Evolutionary conservation across 2,329 filamentous ascomycete genomes (phyloP), one percentile per base, ranked within the genome.

Genomic region (Neonectria sp.): DNA sequence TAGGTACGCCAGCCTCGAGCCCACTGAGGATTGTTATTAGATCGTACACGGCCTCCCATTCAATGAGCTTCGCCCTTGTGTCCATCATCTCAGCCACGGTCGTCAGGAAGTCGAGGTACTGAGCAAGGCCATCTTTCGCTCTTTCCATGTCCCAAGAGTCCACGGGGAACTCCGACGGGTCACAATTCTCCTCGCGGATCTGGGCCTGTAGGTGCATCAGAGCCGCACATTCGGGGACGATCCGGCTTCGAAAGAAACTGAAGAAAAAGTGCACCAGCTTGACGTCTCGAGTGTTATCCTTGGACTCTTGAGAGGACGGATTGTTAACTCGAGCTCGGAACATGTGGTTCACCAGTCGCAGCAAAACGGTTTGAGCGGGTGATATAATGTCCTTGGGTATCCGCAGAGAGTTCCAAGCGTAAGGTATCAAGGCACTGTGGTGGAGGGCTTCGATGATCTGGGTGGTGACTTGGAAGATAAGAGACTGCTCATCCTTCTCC

Each of bases 101-200:
- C 17, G 93, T 94, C 60, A 98, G 92, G 78, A 98, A 97, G 74
- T 98, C 95, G 2, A 98, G 89, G 77, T 97, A 97, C 79, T 98
- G 95, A 58, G 95, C 94, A 1, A 98, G 90, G 1, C 95, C 95
- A 76, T 98, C 95, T 79, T 97, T 97, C 65, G 97, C 95, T 15
- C 95, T 90, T 79, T 98, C 95, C 92, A 98, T 97, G 76, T 98
- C 95, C 95, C 95, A 98, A 53, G 95, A 88, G 75, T 98, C 97
- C 2, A 98, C 91, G 0, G 95, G 95, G 75, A 98, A 98, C 76
- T 98, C 95, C 68, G 93, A 90, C 0, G 94, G 91, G 67, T 95
- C 89, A 17, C 92, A 90, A 63, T 91, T 87, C 35, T 92, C 91
- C 46, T 92, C 90, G 48, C 94, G 91, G 37, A 98, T 97, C 77